Base-by-base conservation (phyloP, 2,329 filamentous ascomycete species). In the Epichloe aotearoae region DNA sequence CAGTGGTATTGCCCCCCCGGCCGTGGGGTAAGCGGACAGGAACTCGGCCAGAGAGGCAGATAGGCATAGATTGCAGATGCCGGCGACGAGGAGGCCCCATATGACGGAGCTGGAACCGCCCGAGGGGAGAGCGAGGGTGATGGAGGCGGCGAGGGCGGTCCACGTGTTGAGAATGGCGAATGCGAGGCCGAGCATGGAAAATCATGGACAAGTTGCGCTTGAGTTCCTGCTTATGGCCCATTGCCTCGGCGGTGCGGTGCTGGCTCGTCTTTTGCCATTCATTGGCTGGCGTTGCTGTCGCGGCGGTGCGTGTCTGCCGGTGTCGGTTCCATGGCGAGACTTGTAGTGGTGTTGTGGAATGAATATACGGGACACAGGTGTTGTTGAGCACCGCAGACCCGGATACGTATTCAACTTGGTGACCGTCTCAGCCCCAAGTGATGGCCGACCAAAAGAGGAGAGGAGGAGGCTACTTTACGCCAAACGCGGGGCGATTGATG, bases 31-130 rank as follows among this genome's bases (percentile, higher is more conserved):
- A 0, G 81, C 80, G 0, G 80, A 83, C 10, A 86, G 69, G 59
- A 86, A 88, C 62, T 88, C 84, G 46, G 83, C 83, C 30, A 88
- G 71, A 70, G 80, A 84, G 8, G 80, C 75, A 5, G 84, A 81
- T 38, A 87, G 73, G 57, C 79, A 84, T 10, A 87, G 60, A 58
- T 87, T 88, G 68, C 83, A 87, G 45, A 86, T 58, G 47, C 82
- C 79, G 17, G 79, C 77, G 10, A 77, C 74, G 3, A 66, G 52
- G 37, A 84, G 66, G 3, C 85, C 86, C 85, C 86, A 90, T 52
- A 90, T 75, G 40, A 89, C 82, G 52, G 82, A 76, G 7, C 77
- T 80, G 19, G 82, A 76, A 0, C 86, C 86, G 41, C 86, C 86
- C 14, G 79, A 84, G 1, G 85, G 83, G 34, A 90, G 69, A 19